These are phyloP conservation scores for Fusarium pseudograminearum DNA, from an alignment of 2,329 filamentous ascomycete species.

Conservation along the genomic window DNA sequence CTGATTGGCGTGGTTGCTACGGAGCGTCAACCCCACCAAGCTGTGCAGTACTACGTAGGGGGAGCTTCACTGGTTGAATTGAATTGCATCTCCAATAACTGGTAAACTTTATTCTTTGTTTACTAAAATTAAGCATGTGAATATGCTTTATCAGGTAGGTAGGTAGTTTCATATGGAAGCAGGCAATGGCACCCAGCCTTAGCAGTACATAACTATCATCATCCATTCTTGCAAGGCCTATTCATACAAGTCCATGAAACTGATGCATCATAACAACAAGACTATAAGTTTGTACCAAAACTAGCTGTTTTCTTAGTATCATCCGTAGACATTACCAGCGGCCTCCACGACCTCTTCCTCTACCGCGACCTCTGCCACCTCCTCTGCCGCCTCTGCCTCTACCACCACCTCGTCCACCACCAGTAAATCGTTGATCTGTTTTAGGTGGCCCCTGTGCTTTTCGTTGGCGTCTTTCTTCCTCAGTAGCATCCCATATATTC, in stretches of 20 bases:
- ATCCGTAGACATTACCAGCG: conserved; percentile 29
- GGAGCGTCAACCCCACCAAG: conserved; percentile 45
- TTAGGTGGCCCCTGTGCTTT: conserved; percentile 68
- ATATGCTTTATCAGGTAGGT: background rate
- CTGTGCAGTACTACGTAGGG: background rate
- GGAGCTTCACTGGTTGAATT: background rate
- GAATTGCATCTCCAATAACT: background rate
- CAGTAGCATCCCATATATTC: conserved; percentile 80
- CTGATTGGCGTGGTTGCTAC: conserved; percentile 51
- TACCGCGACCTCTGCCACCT: conserved; percentile 48
- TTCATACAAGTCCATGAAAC: background rate
- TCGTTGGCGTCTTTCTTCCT: conserved; percentile 74
- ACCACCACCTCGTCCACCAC: conserved; percentile 53
- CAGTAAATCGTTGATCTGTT: conserved; percentile 52
- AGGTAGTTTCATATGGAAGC: background rate
- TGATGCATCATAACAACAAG: background rate
- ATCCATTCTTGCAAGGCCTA: background rate
- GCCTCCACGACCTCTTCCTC: conserved; percentile 43
- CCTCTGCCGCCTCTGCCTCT: conserved; percentile 53
- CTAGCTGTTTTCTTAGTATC: background rate
- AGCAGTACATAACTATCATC: background rate
- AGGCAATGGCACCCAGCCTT: background rate
- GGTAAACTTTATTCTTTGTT: background rate
- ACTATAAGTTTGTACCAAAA: background rate
- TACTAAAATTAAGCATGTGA: background rate